Evolutionary conservation across 495 filamentous ascomycete genomes (phyloP).

Genomic region (Hypoxylon subgilvum): DNA sequence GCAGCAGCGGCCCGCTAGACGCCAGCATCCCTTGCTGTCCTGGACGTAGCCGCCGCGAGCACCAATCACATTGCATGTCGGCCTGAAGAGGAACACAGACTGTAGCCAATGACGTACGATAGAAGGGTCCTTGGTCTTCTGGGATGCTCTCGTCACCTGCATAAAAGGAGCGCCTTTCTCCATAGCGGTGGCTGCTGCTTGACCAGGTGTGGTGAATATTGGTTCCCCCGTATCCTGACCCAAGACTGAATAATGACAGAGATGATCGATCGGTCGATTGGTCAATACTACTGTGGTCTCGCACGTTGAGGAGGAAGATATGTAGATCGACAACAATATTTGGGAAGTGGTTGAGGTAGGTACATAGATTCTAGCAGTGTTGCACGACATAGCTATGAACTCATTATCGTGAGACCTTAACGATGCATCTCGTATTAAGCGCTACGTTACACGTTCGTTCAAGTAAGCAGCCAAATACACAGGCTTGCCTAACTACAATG

Average conservation of each 20-base stretch:
- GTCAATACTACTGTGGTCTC: too few species aligned
- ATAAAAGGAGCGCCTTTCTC: conserved; percentile 24
- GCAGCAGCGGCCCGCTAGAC: conserved; percentile 35
- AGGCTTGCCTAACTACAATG: neutral
- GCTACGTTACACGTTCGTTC: conserved; percentile 27
- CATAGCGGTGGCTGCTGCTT: conserved; percentile 5
- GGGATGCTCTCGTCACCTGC: conserved; percentile 32
- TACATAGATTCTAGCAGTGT: too few species aligned
- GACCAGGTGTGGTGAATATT: too few species aligned
- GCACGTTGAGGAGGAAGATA: neutral
- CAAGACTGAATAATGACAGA: too few species aligned
- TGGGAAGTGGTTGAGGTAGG: too few species aligned
- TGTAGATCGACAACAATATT: too few species aligned
- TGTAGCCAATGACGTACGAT: conserved; percentile 37
- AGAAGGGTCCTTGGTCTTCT: conserved; percentile 15
- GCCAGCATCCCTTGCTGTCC: conserved; percentile 24
- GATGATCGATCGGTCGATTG: neutral
- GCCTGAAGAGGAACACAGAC: conserved; percentile 16
- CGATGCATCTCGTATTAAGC: conserved; percentile 23
- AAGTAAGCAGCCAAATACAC: neutral
- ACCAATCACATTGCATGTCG: conserved; percentile 20
- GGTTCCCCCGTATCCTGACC: too few species aligned
- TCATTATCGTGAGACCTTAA: neutral
- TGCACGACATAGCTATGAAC: too few species aligned
- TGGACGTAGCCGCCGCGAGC: conserved; percentile 27